phyloP scores from a whole-genome alignment of 169 alveolate genomes.

The Haemoproteus tartakovskyi region DNA sequence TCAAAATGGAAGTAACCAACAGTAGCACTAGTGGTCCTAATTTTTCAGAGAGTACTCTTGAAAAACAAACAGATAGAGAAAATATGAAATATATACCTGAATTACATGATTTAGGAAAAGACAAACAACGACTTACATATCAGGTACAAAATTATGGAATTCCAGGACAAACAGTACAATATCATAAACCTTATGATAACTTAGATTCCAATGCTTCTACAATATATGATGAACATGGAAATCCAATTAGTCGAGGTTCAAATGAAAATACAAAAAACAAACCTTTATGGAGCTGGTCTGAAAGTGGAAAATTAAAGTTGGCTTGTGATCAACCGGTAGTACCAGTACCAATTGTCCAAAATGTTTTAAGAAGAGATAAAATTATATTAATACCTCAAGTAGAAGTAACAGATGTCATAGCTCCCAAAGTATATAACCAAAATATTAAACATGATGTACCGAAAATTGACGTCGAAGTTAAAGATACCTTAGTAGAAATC shows the following conservation, averaged over 20 bases:
- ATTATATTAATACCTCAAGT: slow-evolving; percentile 84
- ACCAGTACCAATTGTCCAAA: slow-evolving; percentile 86
- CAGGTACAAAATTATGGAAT: slow-evolving; percentile 5
- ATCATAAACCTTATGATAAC: slow-evolving; percentile 35
- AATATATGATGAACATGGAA: slow-evolving; percentile 46
- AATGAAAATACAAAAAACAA: neutral
- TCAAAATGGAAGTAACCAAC: slow-evolving; percentile 10
- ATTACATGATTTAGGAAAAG: slow-evolving; percentile 39
- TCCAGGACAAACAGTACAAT: slow-evolving; percentile 65
- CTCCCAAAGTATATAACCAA: slow-evolving; percentile 82
- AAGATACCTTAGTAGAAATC: slow-evolving; percentile 74
- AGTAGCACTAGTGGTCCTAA: neutral
- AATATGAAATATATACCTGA: slow-evolving; percentile 47
- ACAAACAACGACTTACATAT: slow-evolving; percentile 17
- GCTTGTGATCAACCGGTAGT: slow-evolving; percentile 78
- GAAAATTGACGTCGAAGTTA: slow-evolving; percentile 74
- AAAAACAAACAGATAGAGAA: too few species aligned
- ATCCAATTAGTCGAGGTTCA: slow-evolving; percentile 8
- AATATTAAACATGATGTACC: slow-evolving; percentile 84
- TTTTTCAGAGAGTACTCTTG: too few species aligned
- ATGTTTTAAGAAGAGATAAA: slow-evolving; percentile 81
- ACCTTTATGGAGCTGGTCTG: slow-evolving; percentile 82
- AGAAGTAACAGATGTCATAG: slow-evolving; percentile 80
- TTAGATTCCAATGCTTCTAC: slow-evolving; percentile 2
- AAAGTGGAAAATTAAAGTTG: slow-evolving; percentile 73